Evolutionary conservation across 306 rosid species (phyloP), one percentile per base, ranked within the genome.

Genomic region (Lupinus albus): DNA sequence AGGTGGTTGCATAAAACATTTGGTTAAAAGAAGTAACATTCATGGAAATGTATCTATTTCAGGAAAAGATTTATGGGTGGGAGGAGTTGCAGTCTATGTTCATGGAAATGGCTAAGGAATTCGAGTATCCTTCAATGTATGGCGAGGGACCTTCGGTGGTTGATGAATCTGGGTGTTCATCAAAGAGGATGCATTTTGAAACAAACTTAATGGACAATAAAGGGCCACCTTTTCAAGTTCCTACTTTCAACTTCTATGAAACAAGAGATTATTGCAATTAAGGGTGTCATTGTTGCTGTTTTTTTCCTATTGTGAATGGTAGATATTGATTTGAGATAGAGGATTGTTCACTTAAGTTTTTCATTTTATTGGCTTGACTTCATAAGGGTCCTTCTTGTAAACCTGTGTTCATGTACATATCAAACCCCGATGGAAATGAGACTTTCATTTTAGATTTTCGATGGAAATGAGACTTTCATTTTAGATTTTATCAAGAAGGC

Each of bases 61-160:
- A 85, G 91, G 65, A 67, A 1, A 79, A 78, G 75, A 70, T n/a
- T 17, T 86, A 76, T 4, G 86, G 75, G 45, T 7, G 83, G 64
- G 89, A 80, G 71, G 97, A 91, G 68, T 72, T 86, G 61, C 93
- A 80, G 61, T 49, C 17, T 4, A 88, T 88, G 93, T 56, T 91
- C 0, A 68, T 64, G 76, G 93, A 91, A 74, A 88, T 91, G 89
- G 89, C 45, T 7, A n/a, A 80, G 72, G 93, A 82, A 45, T 82
- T 87, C 7, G 74, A 81, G n/a, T 16, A 67, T 81, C 35, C 81
- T 0, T 5, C 78, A 1, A 66, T 65, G 69, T 80, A 64, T n/a
- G 65, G 50, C 25, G 88, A 69, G 25, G 54, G 61, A 9, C 14
- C 75, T 4, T 60, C 84, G 0, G 13, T 55, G 30, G 35, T 67